A percentile compares a stretch with the other conserved stretches of the same genome.
These are phyloP conservation scores for Pythium aristosporum DNA, from an alignment of 352 stramenopile species.

Conservation along the genomic window DNA sequence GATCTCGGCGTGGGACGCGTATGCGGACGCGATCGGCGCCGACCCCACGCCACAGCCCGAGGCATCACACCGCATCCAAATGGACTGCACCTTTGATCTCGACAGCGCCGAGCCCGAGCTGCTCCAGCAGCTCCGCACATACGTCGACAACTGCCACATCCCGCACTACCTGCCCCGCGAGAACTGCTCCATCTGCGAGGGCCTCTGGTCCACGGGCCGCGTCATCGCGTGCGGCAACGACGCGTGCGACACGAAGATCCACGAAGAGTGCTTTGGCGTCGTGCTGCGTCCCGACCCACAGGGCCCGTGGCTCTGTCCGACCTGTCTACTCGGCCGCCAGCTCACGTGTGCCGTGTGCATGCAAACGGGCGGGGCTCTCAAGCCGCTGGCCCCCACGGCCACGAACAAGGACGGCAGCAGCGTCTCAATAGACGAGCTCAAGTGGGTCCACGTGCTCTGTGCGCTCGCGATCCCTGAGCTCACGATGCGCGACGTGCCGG, in stretches of 20 bases:
- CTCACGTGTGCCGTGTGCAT: conserved; percentile 78
- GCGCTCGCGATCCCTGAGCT: conserved; percentile 85
- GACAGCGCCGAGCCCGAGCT: conserved; percentile 54
- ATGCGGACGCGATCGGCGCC: conserved; percentile 14
- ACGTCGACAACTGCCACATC: conserved; percentile 80
- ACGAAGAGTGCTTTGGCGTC: conserved; percentile 84
- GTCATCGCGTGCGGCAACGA: conserved; percentile 73
- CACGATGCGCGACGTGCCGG: conserved; percentile 76
- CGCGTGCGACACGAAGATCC: conserved; percentile 57
- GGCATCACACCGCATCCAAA: conserved; percentile 31
- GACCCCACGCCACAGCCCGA: conserved; percentile 14
- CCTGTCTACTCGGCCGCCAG: conserved; percentile 69
- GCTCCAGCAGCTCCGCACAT: conserved; percentile 58
- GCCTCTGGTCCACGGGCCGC: conserved; percentile 74
- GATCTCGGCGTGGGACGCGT: conserved; percentile 30
- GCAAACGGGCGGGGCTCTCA: conserved; percentile 74
- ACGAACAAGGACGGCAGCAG: conserved; percentile 4
- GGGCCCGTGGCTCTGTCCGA: conserved; percentile 73
- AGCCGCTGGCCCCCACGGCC: conserved; percentile 41
- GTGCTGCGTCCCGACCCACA: conserved; percentile 50
- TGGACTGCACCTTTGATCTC: conserved; percentile 64
- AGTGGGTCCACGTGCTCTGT: conserved; percentile 86
- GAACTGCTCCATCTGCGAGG: conserved; percentile 80
- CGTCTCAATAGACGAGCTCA: conserved; percentile 41
- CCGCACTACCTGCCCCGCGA: conserved; percentile 70